Percentiles rank a stretch among this genome's conserved stretches.
Evolutionary conservation across 2,329 filamentous ascomycete genomes (phyloP).

Genomic region (Trichoderma hamatum): DNA sequence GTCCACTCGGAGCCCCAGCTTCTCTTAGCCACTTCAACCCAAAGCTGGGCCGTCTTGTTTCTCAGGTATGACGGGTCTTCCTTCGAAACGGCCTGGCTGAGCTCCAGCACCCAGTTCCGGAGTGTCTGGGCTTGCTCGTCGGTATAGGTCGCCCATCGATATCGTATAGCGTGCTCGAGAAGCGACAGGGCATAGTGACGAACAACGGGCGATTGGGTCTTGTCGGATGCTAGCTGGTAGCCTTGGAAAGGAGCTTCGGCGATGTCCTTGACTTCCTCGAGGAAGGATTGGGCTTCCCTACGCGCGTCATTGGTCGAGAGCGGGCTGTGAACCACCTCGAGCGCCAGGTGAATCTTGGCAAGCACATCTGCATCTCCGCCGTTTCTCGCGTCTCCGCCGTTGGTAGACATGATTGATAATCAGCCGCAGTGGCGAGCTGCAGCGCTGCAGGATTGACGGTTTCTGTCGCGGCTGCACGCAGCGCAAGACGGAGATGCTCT

Average conservation of each 20-base stretch:
- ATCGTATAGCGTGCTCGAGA: slow-evolving; percentile 85
- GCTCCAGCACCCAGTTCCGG: slow-evolving; percentile 74
- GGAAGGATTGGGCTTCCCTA: slow-evolving; percentile 78
- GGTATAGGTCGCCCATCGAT: slow-evolving; percentile 77
- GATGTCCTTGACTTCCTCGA: slow-evolving; percentile 82
- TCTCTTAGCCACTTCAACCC: slow-evolving; percentile 92
- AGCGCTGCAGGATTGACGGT: slow-evolving; percentile 11
- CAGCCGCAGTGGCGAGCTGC: slow-evolving; percentile 7
- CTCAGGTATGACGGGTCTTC: slow-evolving; percentile 81
- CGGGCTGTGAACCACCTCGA: slow-evolving; percentile 84
- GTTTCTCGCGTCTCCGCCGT: slow-evolving; percentile 42
- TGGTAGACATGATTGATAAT: slow-evolving; percentile 41
- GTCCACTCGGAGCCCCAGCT: slow-evolving; percentile 93
- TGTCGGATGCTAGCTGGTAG: slow-evolving; percentile 77
- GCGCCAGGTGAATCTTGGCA: slow-evolving; percentile 75
- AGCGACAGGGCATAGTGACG: slow-evolving; percentile 93
- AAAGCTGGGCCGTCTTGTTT: slow-evolving; percentile 92
- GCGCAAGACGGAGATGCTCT: slow-evolving; percentile 22
- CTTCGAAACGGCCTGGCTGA: slow-evolving; percentile 71
- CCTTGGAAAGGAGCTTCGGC: slow-evolving; percentile 82
- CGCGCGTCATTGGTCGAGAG: slow-evolving; percentile 79
- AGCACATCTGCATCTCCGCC: slow-evolving; percentile 53
- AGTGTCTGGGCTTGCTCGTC: slow-evolving; percentile 68
- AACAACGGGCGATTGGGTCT: slow-evolving; percentile 74
- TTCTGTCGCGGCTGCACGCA: slow-evolving; percentile 26